Evolutionary conservation across 2,329 filamentous ascomycete genomes (phyloP).

Genomic region (Moelleriella libera): DNA sequence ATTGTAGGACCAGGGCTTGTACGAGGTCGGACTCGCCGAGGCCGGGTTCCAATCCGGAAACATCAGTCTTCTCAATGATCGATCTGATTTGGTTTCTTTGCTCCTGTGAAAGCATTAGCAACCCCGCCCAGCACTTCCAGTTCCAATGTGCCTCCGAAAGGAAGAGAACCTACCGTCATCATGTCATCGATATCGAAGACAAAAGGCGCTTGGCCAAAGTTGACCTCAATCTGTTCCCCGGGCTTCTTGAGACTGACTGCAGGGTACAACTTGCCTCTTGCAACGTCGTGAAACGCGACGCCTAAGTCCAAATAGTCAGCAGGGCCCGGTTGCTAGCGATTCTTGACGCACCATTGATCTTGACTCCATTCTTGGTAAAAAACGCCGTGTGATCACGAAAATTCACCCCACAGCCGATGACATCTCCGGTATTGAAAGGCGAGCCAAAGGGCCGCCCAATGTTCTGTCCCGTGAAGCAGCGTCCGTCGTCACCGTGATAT

Average conservation of each 20-base stretch:
- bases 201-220: conserved; percentile 65
- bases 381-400: conserved; percentile 51
- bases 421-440: conserved; percentile 39
- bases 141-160: no score
- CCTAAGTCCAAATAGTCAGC: conserved; percentile 28
- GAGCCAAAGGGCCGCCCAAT: conserved; percentile 43
- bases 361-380: conserved; percentile 51
- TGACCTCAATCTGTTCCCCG: conserved; percentile 46
- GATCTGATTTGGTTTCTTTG: conserved; percentile 44
- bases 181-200: conserved; percentile 82
- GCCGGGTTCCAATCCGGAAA: conserved; percentile 45
- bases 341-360: conserved; percentile 15
- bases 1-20: conserved; percentile 71
- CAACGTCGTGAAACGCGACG: conserved; percentile 54
- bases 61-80: conserved; percentile 44
- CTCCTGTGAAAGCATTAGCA: conserved; percentile 24
- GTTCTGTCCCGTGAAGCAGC: conserved; percentile 42
- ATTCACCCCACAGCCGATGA: conserved; percentile 53
- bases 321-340: conserved; percentile 2
- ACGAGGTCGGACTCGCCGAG: conserved; percentile 65
- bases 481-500: conserved; percentile 55
- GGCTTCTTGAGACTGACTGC: conserved; percentile 50
- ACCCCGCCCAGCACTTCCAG: neutral
- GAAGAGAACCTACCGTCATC: conserved; percentile 47
- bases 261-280: conserved; percentile 49